Percentiles rank a stretch among this genome's conserved stretches.
Conservation (phyloP, 345 rosid species). For the Corchorus olitorius region DNA sequence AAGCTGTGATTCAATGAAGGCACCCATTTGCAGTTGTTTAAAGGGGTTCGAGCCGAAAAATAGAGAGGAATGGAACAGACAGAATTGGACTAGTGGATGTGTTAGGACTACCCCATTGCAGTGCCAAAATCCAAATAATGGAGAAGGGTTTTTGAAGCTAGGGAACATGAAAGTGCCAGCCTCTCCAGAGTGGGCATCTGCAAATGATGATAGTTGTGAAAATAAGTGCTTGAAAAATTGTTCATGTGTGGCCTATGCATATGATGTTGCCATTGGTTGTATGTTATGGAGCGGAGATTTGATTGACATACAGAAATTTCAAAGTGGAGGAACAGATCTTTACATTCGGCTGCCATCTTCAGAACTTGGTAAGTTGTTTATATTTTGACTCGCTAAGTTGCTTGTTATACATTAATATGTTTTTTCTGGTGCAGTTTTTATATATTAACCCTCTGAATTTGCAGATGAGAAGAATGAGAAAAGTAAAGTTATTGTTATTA, state of each 20-base stretch:
- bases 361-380: slow-evolving; percentile 37
- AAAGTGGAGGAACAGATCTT: slow-evolving; percentile 37
- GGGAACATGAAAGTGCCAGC: slow-evolving; percentile 47
- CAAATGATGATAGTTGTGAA: slow-evolving; percentile 24
- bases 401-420: too few relatives aligned
- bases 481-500: slow-evolving; percentile 5
- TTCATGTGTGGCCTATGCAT: slow-evolving; percentile 51
- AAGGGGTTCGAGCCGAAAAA: slow-evolving; percentile 51
- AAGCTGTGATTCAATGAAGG: slow-evolving; percentile 22
- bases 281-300: slow-evolving; percentile 49
- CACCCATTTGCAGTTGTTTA: slow-evolving; percentile 53
- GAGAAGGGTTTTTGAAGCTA: slow-evolving; percentile 45
- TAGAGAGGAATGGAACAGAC: slow-evolving; percentile 39
- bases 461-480: slow-evolving; percentile 8
- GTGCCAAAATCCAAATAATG: slow-evolving; percentile 37
- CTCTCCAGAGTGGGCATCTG: slow-evolving; percentile 19
- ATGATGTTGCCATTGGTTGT: slow-evolving; percentile 47
- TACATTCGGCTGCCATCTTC: slow-evolving; percentile 44
- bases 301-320: slow-evolving; percentile 38
- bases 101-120: slow-evolving; percentile 34
- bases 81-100: slow-evolving; percentile 56
- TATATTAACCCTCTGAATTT: background rate
- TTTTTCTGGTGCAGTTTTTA: background rate
- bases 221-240: slow-evolving; percentile 44
- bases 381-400: background rate